Base-by-base conservation (phyloP, 1,284 basidiomycete genomes). In the Moesziomyces aphidis region DNA sequence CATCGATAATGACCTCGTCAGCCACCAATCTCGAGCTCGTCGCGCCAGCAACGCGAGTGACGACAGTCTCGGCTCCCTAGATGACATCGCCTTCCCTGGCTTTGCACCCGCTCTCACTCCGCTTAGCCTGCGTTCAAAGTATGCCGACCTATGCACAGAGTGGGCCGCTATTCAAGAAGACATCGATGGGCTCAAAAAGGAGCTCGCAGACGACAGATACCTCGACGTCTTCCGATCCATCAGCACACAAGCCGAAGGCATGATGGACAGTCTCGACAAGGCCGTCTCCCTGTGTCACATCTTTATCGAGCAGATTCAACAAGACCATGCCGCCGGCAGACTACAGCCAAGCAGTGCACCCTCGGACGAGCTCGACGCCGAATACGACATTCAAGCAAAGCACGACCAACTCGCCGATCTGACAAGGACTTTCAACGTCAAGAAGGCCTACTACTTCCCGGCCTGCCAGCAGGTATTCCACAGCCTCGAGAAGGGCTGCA, bases 151-250 rank as follows among this genome's bases (percentile, higher is more conserved):
- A 0, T 46, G 61, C 51, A 83, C 87, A 17, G 93, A 95, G 48
- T 97, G 93, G 93, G 90, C 91, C 61, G 86, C 89, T 22, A 89
- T 93, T 3, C 90, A 92, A 80, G 89, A 90, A 50, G 93, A 95
- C 76, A 92, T 91, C 58, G 91, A 93, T 24, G 89, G 91, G 46
- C 86, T 97, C 64, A 88, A 92, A 73, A 92, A 93, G 80, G 95
- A 98, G 85, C 87, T 97, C 65, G 93, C 93, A 85, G 96, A 97
- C 85, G 95, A 97, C 85, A 95, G 94, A 55, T 97, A 94, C 91
- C 88, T 97, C 78, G 91, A 91, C 10, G 92, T 97, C n/a, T 97
- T 97, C 85, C 89, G 93, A 72, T 94, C 93, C 42, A 94, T 94
- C 46, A 92, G 91, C 15, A 91, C 93, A 70, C 95, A 97, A 85